Evolutionary conservation across 805 yeast genomes (phyloP).

Genomic region (Cephaloascus albidus): DNA sequence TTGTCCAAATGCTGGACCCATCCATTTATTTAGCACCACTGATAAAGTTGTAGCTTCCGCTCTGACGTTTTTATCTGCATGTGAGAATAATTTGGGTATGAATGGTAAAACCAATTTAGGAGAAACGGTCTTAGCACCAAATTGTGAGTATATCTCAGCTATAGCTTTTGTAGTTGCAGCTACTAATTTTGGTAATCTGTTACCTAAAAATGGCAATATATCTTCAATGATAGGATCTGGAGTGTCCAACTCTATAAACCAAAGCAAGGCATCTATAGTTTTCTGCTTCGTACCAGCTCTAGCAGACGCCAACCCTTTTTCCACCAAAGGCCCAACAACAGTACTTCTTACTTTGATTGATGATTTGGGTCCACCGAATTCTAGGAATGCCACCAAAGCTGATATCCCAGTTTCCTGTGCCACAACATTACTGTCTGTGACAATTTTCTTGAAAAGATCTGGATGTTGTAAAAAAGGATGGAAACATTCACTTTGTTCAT

Average conservation of each 20-base stretch:
- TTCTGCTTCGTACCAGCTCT: constrained; percentile 67
- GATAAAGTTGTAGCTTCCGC: constrained; percentile 64
- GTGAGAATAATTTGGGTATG: constrained; percentile 66
- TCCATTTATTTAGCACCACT: constrained; percentile 64
- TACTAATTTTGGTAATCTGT: constrained; percentile 70
- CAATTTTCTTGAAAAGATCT: constrained; percentile 45
- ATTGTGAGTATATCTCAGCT: constrained; percentile 42
- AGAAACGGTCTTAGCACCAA: constrained; percentile 55
- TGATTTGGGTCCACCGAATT: constrained; percentile 41
- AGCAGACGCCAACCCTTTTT: constrained; percentile 72
- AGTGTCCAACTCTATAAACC: constrained; percentile 55
- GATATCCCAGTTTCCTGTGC: constrained; percentile 80
- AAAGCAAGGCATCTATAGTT: constrained; percentile 51
- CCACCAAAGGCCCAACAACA: constrained; percentile 49
- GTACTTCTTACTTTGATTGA: constrained; percentile 29
- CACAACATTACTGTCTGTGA: constrained; percentile 77
- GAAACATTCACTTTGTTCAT: constrained; percentile 49
- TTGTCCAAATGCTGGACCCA: constrained; percentile 53
- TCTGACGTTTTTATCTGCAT: constrained; percentile 82
- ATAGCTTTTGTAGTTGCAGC: constrained; percentile 56
- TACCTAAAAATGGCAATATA: constrained; percentile 49
- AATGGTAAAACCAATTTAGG: constrained; percentile 48
- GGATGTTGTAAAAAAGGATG: constrained; percentile 40
- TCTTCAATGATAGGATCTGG: constrained; percentile 62
- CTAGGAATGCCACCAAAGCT: constrained; percentile 44